Percentiles rank a stretch among this genome's conserved stretches.
Evolutionary conservation across 2,329 filamentous ascomycete genomes (phyloP).

Genomic region (Neopestalotiopsis clavispora): DNA sequence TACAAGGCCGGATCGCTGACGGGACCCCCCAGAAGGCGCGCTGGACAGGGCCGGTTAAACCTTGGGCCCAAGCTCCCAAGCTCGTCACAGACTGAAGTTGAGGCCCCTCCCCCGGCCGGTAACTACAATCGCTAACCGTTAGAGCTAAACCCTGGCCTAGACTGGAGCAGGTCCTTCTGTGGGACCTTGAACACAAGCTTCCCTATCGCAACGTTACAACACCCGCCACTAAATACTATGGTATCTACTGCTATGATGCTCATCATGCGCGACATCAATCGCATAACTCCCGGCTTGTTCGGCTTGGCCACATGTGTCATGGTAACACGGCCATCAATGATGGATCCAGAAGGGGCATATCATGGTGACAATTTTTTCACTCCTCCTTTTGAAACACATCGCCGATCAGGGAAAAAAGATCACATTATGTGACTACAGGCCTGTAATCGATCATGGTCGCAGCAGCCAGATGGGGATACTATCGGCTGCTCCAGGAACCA

Average conservation of each 20-base stretch:
- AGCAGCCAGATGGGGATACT: background rate
- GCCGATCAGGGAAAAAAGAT: background rate
- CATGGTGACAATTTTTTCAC: background rate
- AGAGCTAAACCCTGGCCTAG: background rate
- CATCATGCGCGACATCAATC: background rate
- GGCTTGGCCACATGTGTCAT: background rate
- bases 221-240: background rate
- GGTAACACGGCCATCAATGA: background rate
- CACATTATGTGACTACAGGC: background rate
- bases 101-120: background rate
- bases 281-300: background rate
- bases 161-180: background rate
- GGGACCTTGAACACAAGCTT: background rate
- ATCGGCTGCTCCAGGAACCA: background rate
- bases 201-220: constrained; percentile 2
- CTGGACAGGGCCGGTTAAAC: constrained; percentile 7
- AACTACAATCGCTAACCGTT: background rate
- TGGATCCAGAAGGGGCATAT: background rate
- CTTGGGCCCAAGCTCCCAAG: background rate
- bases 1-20: background rate
- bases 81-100: background rate
- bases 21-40: background rate
- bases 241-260: background rate
- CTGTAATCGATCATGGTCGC: background rate
- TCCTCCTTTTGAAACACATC: background rate